phyloP scores from a whole-genome alignment of 179 eudicot species.

The Dionaea muscipula region DNA sequence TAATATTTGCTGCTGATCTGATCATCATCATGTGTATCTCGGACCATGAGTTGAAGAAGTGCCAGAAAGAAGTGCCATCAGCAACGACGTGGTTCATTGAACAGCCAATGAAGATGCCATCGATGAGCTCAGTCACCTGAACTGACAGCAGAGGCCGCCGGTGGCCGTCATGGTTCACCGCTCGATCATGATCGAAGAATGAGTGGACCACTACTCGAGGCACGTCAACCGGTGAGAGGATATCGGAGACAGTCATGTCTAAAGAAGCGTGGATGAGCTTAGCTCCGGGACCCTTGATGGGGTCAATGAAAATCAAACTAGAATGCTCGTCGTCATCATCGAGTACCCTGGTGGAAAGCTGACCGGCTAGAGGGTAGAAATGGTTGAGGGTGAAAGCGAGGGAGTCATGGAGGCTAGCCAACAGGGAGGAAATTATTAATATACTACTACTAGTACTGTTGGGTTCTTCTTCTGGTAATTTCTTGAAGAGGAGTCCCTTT shows the following conservation, averaged over 20 bases:
- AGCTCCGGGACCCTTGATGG: conserved; percentile 24
- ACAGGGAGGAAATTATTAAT: conserved; percentile 2
- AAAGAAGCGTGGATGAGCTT: conserved; percentile 19
- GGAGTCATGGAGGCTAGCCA: conserved; percentile 25
- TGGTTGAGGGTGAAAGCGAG: conserved; percentile 25
- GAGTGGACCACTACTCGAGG: conserved; percentile 24
- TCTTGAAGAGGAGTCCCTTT: conserved; percentile 28
- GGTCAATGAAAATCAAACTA: conserved; percentile 19
- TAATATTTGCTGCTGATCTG: not conserved
- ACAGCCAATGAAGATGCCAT: conserved; percentile 37
- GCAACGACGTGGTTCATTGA: conserved; percentile 30
- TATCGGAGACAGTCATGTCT: conserved; percentile 11
- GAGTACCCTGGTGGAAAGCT: conserved; percentile 16
- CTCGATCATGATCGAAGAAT: conserved; percentile 29
- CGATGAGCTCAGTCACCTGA: conserved; percentile 33
- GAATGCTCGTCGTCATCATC: conserved; percentile 18
- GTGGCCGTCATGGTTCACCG: conserved; percentile 35
- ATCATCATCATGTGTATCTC: conserved; percentile 13
- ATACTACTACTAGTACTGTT: too few species aligned
- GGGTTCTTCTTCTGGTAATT: conserved; percentile 7
- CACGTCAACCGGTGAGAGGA: conserved; percentile 21
- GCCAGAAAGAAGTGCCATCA: conserved; percentile 36
- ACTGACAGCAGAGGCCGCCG: conserved; percentile 18
- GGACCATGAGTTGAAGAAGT: conserved; percentile 21
- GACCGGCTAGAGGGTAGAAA: conserved; percentile 38